These are phyloP conservation scores for Pyrenochaeta sp. DNA, from an alignment of 2,329 filamentous ascomycete species.

Conservation along the genomic window DNA sequence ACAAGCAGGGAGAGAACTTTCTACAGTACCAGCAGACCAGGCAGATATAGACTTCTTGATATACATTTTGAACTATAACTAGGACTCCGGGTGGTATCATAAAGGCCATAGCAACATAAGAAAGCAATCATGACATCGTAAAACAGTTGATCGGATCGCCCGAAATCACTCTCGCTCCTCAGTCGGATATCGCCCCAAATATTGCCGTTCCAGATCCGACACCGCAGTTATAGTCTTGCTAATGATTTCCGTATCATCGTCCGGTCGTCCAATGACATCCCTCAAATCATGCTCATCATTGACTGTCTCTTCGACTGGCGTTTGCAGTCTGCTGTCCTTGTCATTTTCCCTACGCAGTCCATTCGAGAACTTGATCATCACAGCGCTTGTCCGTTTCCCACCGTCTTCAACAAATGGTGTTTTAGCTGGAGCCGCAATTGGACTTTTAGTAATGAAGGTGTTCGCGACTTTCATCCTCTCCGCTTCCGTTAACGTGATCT, in stretches of 20 bases:
- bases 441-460: conserved; percentile 4
- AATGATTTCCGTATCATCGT: background rate
- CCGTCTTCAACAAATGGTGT: background rate
- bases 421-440: background rate
- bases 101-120: background rate
- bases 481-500: background rate
- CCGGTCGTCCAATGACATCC: conserved; percentile 3
- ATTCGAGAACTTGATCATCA: background rate
- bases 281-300: conserved; percentile 7
- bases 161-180: background rate
- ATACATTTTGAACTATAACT: too few species aligned
- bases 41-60: too few species aligned
- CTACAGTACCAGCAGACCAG: too few species aligned
- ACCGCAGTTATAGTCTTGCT: background rate
- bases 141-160: background rate
- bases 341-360: background rate
- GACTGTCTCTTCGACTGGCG: conserved; percentile 1
- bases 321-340: background rate
- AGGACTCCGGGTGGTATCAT: background rate
- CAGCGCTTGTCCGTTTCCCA: background rate
- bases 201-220: conserved; percentile 8
- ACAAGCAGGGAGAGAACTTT: too few species aligned
- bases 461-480: conserved; percentile 4
- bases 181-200: conserved; percentile 5
- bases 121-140: background rate